Evolutionary conservation across 2,329 filamentous ascomycete species (phyloP).

Genomic region (Fonsecaea pugnacius): DNA sequence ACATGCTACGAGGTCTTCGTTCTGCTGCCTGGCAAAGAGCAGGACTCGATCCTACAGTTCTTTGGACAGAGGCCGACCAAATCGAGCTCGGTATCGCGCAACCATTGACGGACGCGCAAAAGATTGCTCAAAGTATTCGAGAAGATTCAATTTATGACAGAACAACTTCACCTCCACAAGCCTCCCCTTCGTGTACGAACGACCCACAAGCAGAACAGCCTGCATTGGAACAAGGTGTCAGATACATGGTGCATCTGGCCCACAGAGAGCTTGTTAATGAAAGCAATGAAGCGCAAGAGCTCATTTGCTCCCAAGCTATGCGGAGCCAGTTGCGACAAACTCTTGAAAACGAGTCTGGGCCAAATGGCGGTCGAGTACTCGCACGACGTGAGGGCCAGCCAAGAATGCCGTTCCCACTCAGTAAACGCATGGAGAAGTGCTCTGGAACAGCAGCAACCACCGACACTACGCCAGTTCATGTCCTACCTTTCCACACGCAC

Average conservation of each 20-base stretch:
- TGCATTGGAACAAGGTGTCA: conserved; percentile 14
- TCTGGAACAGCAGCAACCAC: conserved; percentile 9
- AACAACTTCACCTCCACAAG: not conserved
- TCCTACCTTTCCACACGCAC: conserved; percentile 1
- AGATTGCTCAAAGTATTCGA: conserved; percentile 35
- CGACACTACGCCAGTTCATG: not conserved
- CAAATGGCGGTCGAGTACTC: conserved; percentile 15
- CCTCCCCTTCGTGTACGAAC: not conserved
- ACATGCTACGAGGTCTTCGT: conserved; percentile 53
- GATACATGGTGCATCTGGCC: conserved; percentile 23
- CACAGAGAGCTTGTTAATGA: conserved; percentile 9
- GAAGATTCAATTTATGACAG: conserved; percentile 34
- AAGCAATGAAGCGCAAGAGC: conserved; percentile 8
- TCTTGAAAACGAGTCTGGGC: conserved; percentile 18
- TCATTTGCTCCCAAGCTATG: conserved; percentile 11
- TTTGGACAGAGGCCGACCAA: conserved; percentile 55
- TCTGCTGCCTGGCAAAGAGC: conserved; percentile 56
- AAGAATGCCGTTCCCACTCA: conserved; percentile 33
- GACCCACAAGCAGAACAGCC: not conserved
- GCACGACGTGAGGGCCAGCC: conserved; percentile 23
- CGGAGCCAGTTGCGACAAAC: conserved; percentile 21
- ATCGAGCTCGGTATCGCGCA: conserved; percentile 43
- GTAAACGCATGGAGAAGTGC: conserved; percentile 21
- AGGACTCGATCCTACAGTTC: conserved; percentile 50
- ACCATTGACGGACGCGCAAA: conserved; percentile 34